A percentile compares a stretch with the other conserved stretches of the same genome.
Conservation (phyloP, 208 protist species). For the Acanthamoeba healyi region DNA sequence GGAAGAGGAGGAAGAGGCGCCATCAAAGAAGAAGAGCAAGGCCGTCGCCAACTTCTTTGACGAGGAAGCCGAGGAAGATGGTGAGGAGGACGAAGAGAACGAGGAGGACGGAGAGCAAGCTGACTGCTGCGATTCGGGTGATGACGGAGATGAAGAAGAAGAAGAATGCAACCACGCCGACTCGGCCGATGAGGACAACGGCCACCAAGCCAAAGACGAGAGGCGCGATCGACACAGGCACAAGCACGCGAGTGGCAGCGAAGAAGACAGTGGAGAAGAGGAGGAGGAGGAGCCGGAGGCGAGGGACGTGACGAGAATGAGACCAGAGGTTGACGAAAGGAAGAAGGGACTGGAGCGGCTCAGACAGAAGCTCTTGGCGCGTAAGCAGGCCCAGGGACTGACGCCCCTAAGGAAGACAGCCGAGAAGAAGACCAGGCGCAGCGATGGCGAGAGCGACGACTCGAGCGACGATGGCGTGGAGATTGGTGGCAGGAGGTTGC, state of each 20-base stretch:
- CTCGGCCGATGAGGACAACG: neutral
- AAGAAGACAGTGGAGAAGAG: neutral
- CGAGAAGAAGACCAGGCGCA: neutral
- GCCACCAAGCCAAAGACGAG: neutral
- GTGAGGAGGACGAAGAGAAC: neutral
- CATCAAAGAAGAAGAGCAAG: no score
- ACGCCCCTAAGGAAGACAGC: neutral
- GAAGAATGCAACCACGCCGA: neutral
- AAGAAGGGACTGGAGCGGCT: slow-evolving; percentile 1
- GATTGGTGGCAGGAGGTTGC: slow-evolving; percentile 37
- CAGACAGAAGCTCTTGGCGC: neutral
- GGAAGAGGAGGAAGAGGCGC: neutral
- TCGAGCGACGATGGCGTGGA: neutral
- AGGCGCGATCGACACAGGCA: no score
- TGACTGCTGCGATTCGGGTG: no score
- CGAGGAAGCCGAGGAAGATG: neutral
- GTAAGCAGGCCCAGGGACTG: neutral
- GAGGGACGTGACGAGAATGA: neutral
- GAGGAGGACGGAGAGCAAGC: slow-evolving; percentile 3
- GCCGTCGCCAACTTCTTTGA: neutral
- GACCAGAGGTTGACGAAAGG: neutral
- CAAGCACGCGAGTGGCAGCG: neutral
- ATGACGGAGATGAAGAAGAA: neutral
- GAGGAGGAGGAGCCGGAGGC: neutral
- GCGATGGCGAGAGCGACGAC: neutral